Percentiles rank a stretch among this genome's conserved stretches.
These are phyloP conservation scores for Didymellaceae sp. DNA, from an alignment of 2,329 filamentous ascomycete genomes.

Conservation along the genomic window DNA sequence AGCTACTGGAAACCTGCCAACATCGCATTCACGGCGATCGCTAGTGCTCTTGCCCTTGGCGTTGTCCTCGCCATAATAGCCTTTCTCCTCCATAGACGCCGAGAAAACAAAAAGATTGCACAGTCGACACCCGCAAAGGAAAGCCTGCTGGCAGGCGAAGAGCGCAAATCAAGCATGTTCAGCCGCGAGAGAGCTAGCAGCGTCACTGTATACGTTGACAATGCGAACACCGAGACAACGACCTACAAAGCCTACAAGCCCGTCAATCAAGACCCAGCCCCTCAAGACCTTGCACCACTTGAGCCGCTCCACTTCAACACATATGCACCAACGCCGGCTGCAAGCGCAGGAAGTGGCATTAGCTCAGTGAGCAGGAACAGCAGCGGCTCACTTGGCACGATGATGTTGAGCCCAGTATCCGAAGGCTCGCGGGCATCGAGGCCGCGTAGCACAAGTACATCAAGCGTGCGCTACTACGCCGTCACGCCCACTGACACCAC, in stretches of 20 bases:
- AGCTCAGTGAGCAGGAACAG: conserved; percentile 28
- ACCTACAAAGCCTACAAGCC: conserved; percentile 27
- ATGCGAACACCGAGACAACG: conserved; percentile 23
- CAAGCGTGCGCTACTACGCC: conserved; percentile 42
- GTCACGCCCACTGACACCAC: conserved; percentile 28
- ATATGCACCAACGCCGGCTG: conserved; percentile 20
- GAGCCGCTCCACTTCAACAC: conserved; percentile 38
- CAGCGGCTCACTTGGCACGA: conserved; percentile 26
- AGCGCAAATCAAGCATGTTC: conserved; percentile 44
- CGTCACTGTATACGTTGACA: conserved; percentile 40
- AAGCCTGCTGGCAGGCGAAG: conserved; percentile 37
- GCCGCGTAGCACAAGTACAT: conserved; percentile 37
- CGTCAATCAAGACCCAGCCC: conserved; percentile 32
- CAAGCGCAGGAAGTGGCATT: conserved; percentile 32
- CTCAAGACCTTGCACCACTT: conserved; percentile 32
- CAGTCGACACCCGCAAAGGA: conserved; percentile 30
- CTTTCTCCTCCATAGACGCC: conserved; percentile 31
- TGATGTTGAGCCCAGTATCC: conserved; percentile 33
- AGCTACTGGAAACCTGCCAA: conserved; percentile 35
- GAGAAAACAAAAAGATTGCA: conserved; percentile 34
- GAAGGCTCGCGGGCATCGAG: conserved; percentile 25
- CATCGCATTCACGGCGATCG: conserved; percentile 36
- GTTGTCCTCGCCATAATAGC: conserved; percentile 27
- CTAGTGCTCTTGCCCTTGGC: conserved; percentile 31
- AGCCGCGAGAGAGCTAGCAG: conserved; percentile 37